Evolutionary conservation across 139 green algal species (phyloP).

Genomic region (Asterochloris sp.): DNA sequence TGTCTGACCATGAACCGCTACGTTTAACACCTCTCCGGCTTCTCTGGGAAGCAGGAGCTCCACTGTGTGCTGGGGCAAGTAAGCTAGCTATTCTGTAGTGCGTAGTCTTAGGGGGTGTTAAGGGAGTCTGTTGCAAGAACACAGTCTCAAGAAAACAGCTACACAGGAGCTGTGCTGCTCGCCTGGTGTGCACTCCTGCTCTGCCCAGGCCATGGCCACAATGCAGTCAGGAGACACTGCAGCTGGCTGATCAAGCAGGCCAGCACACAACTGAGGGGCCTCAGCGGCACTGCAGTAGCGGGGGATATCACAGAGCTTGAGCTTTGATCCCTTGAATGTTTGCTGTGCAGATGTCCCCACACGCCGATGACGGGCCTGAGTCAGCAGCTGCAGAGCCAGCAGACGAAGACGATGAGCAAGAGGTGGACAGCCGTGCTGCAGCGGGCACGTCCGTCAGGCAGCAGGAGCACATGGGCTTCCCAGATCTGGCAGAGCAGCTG

Average conservation of each 20-base stretch:
- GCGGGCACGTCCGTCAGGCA: background rate
- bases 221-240: too few species aligned
- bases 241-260: too few species aligned
- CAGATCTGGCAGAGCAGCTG: slow-evolving; percentile 2
- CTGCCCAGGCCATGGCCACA: too few species aligned
- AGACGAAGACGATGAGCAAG: background rate
- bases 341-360: background rate
- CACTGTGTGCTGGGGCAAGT: background rate
- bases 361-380: background rate
- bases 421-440: background rate
- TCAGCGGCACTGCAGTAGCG: background rate
- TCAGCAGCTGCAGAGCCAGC: too few species aligned
- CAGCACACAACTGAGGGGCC: too few species aligned
- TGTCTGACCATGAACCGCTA: background rate
- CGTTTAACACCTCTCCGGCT: background rate
- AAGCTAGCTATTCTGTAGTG: background rate
- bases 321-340: background rate
- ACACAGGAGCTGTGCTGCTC: background rate
- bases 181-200: background rate
- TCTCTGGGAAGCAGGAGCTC: background rate
- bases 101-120: too few species aligned
- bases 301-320: background rate
- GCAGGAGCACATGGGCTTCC: background rate
- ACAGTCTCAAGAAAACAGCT: background rate
- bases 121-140: background rate